phyloP scores from a whole-genome alignment of 306 rosid genomes.

The Fragaria ananassa region DNA sequence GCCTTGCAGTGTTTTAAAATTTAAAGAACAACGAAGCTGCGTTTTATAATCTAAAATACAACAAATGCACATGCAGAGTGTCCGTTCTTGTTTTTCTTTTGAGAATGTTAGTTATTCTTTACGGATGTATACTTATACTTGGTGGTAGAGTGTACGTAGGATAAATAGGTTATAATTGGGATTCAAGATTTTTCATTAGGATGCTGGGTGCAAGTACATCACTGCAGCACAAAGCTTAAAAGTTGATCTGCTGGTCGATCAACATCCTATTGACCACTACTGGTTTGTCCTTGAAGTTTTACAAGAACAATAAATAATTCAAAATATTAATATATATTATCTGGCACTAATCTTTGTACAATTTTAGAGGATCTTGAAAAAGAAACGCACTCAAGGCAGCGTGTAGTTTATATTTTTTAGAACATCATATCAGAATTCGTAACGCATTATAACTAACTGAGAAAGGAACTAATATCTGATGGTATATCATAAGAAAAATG shows the following conservation, averaged over 20 bases:
- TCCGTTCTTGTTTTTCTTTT: not conserved
- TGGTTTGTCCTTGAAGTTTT: not conserved
- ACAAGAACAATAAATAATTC: not conserved
- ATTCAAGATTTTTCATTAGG: not conserved
- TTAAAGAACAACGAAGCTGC: not conserved
- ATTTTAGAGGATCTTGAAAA: not conserved
- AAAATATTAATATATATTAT: not conserved
- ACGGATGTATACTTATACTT: too few species aligned
- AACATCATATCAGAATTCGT: not conserved
- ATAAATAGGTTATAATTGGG: not conserved
- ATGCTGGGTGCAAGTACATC: not conserved
- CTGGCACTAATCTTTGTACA: not conserved
- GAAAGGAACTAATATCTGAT: conserved; percentile 7
- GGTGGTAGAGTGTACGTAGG: not conserved
- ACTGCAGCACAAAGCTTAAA: not conserved
- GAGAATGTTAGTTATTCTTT: not conserved
- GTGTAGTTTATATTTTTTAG: not conserved
- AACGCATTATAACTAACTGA: not conserved
- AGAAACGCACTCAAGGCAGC: not conserved
- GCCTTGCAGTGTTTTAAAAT: not conserved
- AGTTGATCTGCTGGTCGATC: not conserved
- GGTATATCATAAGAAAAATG: conserved; percentile 7
- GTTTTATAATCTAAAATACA: not conserved
- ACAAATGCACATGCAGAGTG: not conserved
- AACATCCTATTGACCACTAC: not conserved